Evolutionary conservation across 2,329 filamentous ascomycete species (phyloP), one percentile per base, ranked within the genome.

Genomic region (Helicocarpus griseus): DNA sequence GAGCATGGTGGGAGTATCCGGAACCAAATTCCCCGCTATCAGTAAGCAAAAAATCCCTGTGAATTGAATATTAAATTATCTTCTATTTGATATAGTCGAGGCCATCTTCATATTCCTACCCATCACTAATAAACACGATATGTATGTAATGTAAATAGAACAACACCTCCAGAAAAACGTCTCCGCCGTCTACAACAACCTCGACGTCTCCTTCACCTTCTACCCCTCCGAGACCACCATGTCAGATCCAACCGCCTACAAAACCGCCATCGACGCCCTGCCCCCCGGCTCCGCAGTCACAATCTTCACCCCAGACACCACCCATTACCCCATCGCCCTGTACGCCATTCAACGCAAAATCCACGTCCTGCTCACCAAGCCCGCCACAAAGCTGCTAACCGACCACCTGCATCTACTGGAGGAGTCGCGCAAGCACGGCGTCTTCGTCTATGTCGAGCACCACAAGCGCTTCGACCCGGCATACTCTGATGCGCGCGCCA

Each of bases 401-500:
- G 82, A 95, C 69, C 90, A 96, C 72, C 80, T 87, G 57, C 72
- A 82, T 31, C 82, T 96, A 14, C 76, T 95, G 51, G 79, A 79
- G 48, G 86, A 83, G 22, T 82, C 87, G 5, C 77, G 78, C 57
- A 82, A 86, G 65, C 74, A 87, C 67, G 82, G 83, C 57, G 89
- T 96, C 53, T 91, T 90, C 66, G 89, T 95, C 58, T 95, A 88
- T 73, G 78, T 96, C 61, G 90, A 96, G 77, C 90, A 96, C 73
- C 90, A 96, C 79, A 96, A 96, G 77, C 88, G 91, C 53, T 96
- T 85, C 72, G 90, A 96, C 68, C 90, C 90, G 1, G 89, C 89
- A 21, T 96, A 96, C 73, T 82, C 87, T 13, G 90, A 96, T 68
- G 91, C 91, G 13, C 81, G 84, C 47, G 84, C 84, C 72, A 83